Conservation (phyloP, 75 land plant species). For the Selaginella tamariscina region DNA sequence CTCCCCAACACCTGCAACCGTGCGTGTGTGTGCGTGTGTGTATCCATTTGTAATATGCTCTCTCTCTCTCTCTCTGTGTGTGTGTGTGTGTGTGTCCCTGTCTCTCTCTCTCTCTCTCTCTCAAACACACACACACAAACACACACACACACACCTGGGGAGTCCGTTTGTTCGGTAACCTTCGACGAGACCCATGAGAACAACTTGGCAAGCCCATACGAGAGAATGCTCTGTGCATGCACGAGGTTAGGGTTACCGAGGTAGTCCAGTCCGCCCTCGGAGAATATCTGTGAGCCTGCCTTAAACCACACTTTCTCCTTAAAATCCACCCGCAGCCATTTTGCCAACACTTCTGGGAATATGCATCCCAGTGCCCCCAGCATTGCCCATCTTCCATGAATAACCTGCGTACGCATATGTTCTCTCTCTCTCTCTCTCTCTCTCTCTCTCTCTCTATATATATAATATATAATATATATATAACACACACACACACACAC, state of each 20-base stretch:
- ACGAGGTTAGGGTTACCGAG: conserved; percentile 85
- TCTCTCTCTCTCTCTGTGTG: too few relatives aligned
- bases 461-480: too few relatives aligned
- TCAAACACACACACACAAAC: too few relatives aligned
- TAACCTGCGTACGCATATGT: too few relatives aligned
- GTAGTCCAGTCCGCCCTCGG: conserved; percentile 90
- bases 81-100: too few relatives aligned
- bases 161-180: conserved; percentile 79
- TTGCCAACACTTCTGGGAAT: conserved; percentile 71
- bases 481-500: too few relatives aligned
- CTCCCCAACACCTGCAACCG: conserved; percentile 49
- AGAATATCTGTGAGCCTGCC: conserved; percentile 92
- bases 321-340: conserved; percentile 63
- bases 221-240: conserved; percentile 91
- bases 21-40: too few relatives aligned
- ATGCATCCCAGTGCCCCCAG: conserved; percentile 86
- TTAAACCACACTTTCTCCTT: conserved; percentile 97
- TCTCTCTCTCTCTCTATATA: too few relatives aligned
- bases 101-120: too few relatives aligned
- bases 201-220: conserved; percentile 72
- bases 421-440: too few relatives aligned
- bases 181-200: conserved; percentile 85
- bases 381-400: conserved; percentile 94
- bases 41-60: not conserved
- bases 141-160: conserved; percentile 13